These are phyloP conservation scores for Phellopilus nigrolimitatus DNA, from an alignment of 1,284 basidiomycete genomes.

Conservation along the genomic window DNA sequence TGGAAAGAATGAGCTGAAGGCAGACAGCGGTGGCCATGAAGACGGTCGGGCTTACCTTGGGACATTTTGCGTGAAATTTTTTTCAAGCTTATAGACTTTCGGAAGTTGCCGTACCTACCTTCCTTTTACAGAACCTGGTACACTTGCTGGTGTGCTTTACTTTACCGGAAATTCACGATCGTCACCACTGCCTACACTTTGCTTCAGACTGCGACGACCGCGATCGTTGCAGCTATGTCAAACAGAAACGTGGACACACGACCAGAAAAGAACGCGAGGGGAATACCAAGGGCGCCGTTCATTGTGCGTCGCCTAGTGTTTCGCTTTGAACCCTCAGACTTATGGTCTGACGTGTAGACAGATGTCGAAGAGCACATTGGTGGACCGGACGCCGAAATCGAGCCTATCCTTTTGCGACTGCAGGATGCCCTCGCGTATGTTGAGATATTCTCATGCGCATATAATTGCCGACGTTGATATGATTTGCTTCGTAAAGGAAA, in stretches of 20 bases:
- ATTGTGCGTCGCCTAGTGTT: slow-evolving; percentile 56
- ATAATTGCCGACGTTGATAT: slow-evolving; percentile 23
- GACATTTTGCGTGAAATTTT: not conserved
- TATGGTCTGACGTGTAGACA: slow-evolving; percentile 38
- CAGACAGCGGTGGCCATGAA: slow-evolving; percentile 14
- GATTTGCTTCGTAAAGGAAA: slow-evolving; percentile 59
- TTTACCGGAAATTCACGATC: not conserved
- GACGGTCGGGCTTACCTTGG: slow-evolving; percentile 14
- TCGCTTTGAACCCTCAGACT: not conserved
- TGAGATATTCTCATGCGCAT: slow-evolving; percentile 22
- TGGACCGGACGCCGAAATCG: slow-evolving; percentile 75
- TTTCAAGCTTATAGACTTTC: slow-evolving; percentile 4
- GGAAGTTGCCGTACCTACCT: slow-evolving; percentile 3
- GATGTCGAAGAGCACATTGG: slow-evolving; percentile 88
- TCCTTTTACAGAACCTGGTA: not conserved
- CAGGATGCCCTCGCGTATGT: slow-evolving; percentile 91
- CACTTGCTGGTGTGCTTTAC: not conserved
- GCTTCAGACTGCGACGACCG: not conserved
- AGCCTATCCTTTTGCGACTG: slow-evolving; percentile 76
- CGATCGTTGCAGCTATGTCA: slow-evolving; percentile 30
- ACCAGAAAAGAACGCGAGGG: slow-evolving; percentile 76
- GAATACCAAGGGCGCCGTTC: slow-evolving; percentile 94
- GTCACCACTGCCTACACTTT: not conserved
- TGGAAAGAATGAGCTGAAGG: not conserved
- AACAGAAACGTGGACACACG: slow-evolving; percentile 38